Evolutionary conservation across 129 eudicot species (phyloP), one percentile per base, ranked within the genome.

Genomic region (Arctium minus): DNA sequence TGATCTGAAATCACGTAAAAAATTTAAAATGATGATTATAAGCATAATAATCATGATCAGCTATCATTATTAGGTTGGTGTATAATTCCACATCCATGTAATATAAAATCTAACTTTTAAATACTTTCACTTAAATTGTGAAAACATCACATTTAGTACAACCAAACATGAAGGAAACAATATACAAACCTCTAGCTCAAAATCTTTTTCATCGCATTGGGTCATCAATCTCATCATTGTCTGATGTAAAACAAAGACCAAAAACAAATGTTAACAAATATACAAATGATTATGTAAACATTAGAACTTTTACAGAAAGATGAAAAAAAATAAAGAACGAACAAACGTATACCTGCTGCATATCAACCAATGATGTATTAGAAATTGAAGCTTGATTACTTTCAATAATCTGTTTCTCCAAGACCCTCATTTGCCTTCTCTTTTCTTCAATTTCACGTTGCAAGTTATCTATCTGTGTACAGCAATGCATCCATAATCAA

Each of bases 401-500:
- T 85, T 96, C 96, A 65, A 88, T 82, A 30, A 96, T 93, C 40
- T 93, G 96, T 78, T 90, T 96, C 83, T 96, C 99, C 67, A 96
- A 83, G 81, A 82, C 86, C 83, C 96, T 92, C 98, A 91, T 93
- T 75, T 96, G 98, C 92, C 85, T 89, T 82, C 89, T 88, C 83
- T 96, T 96, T 71, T 93, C 99, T 75, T 93, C 90, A 73, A 96
- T 93, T 78, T 96, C 99, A 84, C 44, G 85, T 85, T 96, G 98
- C 87, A 96, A 69, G 81, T 86, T 86, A 70, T 92, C 89, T 71
- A 96, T 90, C 99, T 96, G 93, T 46, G 79, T 32, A 78, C 71
- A 67, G 10, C 4, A 13, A 67, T 67, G 71, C 71, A 67, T 67
- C 33, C 13, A 8, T 29, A 67, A 67, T 67, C 71, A 67, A 35